Conservation (phyloP, 805 yeast genomes). For the Yarrowia sp. region DNA sequence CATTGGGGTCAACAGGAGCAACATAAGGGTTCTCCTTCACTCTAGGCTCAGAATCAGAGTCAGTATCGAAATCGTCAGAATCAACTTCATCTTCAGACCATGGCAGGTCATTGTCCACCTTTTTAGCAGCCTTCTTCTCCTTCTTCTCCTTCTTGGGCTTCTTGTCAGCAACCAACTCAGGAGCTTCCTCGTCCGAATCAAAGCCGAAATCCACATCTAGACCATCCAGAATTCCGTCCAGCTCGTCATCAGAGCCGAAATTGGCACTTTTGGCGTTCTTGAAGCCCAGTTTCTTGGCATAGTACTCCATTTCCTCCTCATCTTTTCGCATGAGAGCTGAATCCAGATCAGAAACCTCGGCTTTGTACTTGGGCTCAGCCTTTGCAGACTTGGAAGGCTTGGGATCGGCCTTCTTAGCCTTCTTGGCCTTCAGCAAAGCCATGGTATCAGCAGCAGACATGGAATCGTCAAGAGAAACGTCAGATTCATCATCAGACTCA, state of each 20-base stretch:
- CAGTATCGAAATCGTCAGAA: slow-evolving; percentile 35
- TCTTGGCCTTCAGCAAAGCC: slow-evolving; percentile 36
- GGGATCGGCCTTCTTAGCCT: neutral
- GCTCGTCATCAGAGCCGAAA: slow-evolving; percentile 53
- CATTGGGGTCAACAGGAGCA: slow-evolving; percentile 33
- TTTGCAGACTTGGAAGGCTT: neutral
- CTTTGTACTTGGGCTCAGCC: neutral
- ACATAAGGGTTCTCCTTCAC: slow-evolving; percentile 70
- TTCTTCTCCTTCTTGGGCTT: slow-evolving; percentile 31
- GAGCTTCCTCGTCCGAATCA: slow-evolving; percentile 28
- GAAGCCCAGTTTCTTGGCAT: slow-evolving; percentile 77
- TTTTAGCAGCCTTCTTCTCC: slow-evolving; percentile 25
- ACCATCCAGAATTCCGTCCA: slow-evolving; percentile 83
- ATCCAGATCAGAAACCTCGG: slow-evolving; percentile 45
- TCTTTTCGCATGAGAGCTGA: slow-evolving; percentile 54
- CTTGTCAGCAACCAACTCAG: slow-evolving; percentile 23
- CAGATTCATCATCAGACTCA: slow-evolving; percentile 32
- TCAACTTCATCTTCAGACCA: slow-evolving; percentile 34
- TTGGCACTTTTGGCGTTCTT: slow-evolving; percentile 50
- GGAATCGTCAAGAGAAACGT: neutral
- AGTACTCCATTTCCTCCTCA: slow-evolving; percentile 76
- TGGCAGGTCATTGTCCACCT: slow-evolving; percentile 2
- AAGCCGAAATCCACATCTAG: slow-evolving; percentile 49
- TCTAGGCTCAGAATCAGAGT: slow-evolving; percentile 23
- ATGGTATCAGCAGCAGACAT: slow-evolving; percentile 28